Evolutionary conservation across 176 grass and related monocot genomes (phyloP).

Genomic region (Chrysopogon serrulatus): DNA sequence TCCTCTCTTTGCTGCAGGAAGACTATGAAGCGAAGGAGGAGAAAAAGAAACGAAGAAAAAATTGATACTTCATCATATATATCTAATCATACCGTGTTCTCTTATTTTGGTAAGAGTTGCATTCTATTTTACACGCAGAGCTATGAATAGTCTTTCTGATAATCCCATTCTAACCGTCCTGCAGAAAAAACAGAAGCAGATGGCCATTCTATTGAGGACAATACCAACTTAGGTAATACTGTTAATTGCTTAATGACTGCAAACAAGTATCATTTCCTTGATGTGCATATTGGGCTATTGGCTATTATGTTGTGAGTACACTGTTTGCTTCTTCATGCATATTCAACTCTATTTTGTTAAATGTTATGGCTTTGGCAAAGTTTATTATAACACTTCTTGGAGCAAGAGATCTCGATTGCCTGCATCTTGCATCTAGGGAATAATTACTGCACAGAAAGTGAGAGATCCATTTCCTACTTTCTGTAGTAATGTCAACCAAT

Average conservation of each 20-base stretch:
- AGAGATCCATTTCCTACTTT: neutral
- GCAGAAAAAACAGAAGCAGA: constrained; percentile 77
- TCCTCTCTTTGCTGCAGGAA: constrained; percentile 52
- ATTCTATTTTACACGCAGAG: constrained; percentile 22
- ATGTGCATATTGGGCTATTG: neutral
- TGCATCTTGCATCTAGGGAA: neutral
- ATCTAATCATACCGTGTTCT: constrained; percentile 65
- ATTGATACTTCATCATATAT: constrained; percentile 58
- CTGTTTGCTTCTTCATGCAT: neutral
- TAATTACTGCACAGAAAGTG: neutral
- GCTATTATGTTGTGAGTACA: neutral
- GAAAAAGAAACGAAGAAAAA: constrained; percentile 68
- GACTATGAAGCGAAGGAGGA: constrained; percentile 82
- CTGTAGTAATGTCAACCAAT: neutral
- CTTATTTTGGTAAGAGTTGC: constrained; percentile 72
- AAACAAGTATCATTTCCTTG: constrained; percentile 6
- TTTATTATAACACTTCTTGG: neutral
- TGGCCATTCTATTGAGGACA: constrained; percentile 66
- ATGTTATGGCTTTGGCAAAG: neutral
- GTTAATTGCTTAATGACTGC: neutral
- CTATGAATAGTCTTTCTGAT: constrained; percentile 8
- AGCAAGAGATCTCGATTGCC: neutral
- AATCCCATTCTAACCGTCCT: constrained; percentile 20
- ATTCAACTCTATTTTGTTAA: neutral
- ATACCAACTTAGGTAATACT: constrained; percentile 52